Conservation (phyloP, 345 rosid genomes). For the Excoecaria cochinchinensis region DNA sequence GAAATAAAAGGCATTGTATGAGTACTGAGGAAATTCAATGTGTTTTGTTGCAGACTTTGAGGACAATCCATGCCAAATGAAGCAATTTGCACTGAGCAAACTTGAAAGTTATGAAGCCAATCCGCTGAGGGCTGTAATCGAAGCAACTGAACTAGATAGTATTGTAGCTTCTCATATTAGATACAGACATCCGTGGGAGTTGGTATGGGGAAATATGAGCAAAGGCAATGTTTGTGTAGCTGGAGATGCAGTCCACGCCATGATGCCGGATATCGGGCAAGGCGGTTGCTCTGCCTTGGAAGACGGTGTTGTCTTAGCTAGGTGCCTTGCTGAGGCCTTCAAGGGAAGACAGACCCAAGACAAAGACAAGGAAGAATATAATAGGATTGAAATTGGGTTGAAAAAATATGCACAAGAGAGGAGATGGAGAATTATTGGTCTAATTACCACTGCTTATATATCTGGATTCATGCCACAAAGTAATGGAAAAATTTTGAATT, state of each 20-base stretch:
- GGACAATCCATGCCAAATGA: constrained; percentile 36
- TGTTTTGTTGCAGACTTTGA: constrained; percentile 11
- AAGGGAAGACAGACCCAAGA: background rate
- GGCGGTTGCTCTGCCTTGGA: constrained; percentile 71
- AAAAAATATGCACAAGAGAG: constrained; percentile 47
- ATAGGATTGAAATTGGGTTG: constrained; percentile 43
- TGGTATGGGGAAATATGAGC: constrained; percentile 54
- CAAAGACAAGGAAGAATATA: constrained; percentile 22
- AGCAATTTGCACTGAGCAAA: constrained; percentile 45
- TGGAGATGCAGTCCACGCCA: constrained; percentile 74
- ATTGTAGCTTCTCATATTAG: constrained; percentile 31
- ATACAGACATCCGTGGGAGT: constrained; percentile 57
- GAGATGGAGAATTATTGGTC: constrained; percentile 68
- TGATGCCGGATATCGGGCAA: constrained; percentile 72
- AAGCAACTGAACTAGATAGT: constrained; percentile 38
- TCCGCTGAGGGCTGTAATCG: constrained; percentile 35
- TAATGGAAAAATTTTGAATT: constrained; percentile 29
- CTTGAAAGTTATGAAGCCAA: constrained; percentile 27
- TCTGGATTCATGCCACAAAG: constrained; percentile 53
- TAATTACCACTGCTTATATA: constrained; percentile 41
- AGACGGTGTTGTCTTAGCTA: constrained; percentile 60
- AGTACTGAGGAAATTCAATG: background rate
- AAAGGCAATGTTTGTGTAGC: constrained; percentile 60
- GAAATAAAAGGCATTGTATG: background rate
- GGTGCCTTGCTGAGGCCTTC: constrained; percentile 59